phyloP scores from a whole-genome alignment of 2,329 filamentous ascomycete genomes.

The Boeremia lycopersici region DNA sequence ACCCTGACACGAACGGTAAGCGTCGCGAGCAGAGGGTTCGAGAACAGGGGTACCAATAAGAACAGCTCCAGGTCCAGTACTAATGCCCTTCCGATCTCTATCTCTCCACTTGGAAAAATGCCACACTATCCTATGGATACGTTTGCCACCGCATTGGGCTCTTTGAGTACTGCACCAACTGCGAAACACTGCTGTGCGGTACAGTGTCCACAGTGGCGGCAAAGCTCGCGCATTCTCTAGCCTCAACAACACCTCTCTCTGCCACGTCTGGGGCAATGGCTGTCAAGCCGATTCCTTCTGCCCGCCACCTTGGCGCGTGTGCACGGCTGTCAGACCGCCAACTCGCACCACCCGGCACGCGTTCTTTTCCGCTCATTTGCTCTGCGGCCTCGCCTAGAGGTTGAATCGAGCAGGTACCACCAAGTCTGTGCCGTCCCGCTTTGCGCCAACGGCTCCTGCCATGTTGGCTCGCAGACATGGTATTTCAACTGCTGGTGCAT shows the following conservation, averaged over 20 bases:
- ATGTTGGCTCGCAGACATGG: neutral
- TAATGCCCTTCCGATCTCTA: constrained; percentile 18
- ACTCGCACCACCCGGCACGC: constrained; percentile 31
- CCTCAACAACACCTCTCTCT: constrained; percentile 18
- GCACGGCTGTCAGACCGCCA: constrained; percentile 37
- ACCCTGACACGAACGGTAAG: constrained; percentile 26
- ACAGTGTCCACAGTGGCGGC: constrained; percentile 16
- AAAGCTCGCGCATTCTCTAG: constrained; percentile 13
- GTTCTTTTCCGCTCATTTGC: constrained; percentile 17
- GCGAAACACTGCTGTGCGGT: constrained; percentile 11
- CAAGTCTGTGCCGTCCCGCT: constrained; percentile 16
- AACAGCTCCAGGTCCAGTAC: constrained; percentile 23
- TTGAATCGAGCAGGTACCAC: constrained; percentile 15
- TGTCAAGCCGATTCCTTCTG: constrained; percentile 29
- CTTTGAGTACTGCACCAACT: constrained; percentile 23
- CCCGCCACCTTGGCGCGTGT: constrained; percentile 29
- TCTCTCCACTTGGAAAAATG: constrained; percentile 25
- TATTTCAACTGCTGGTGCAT: neutral
- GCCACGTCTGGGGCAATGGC: constrained; percentile 21
- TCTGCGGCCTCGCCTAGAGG: constrained; percentile 23
- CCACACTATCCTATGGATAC: constrained; percentile 13
- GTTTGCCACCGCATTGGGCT: constrained; percentile 32
- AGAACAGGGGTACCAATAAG: constrained; percentile 22
- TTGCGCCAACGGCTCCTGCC: constrained; percentile 1
- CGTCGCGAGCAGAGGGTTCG: constrained; percentile 22